Conservation (phyloP, 2,329 filamentous ascomycete genomes). For the Colletotrichum orbiculare region DNA sequence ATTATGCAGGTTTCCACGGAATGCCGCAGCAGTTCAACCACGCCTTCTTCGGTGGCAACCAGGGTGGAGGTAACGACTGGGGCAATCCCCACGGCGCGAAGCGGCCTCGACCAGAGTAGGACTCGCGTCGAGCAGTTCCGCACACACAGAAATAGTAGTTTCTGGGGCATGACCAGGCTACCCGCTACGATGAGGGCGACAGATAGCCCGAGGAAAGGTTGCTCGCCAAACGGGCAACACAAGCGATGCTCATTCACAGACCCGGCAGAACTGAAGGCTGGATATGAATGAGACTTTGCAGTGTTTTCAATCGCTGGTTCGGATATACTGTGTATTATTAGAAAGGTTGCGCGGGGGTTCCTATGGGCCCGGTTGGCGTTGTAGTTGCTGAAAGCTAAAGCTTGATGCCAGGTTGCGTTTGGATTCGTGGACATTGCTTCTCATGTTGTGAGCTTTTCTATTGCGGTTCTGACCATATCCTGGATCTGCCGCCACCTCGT, state of each 20-base stretch:
- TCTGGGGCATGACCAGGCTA: no score
- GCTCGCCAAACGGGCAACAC: not conserved
- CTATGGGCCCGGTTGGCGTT: slow-evolving; percentile 25
- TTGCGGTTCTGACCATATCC: slow-evolving; percentile 49
- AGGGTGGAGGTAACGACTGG: slow-evolving; percentile 66
- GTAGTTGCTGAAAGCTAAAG: slow-evolving; percentile 24
- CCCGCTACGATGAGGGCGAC: no score
- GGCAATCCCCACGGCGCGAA: slow-evolving; percentile 88
- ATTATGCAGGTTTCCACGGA: slow-evolving; percentile 69
- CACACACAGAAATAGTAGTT: not conserved
- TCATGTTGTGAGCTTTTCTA: slow-evolving; percentile 40
- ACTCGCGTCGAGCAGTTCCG: slow-evolving; percentile 2
- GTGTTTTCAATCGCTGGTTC: slow-evolving; percentile 6
- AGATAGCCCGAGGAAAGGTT: no score
- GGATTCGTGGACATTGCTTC: not conserved
- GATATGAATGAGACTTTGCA: not conserved
- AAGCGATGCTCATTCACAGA: not conserved
- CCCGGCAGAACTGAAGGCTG: not conserved
- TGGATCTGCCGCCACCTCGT: slow-evolving; percentile 57
- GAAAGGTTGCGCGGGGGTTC: slow-evolving; percentile 15
- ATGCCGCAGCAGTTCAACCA: slow-evolving; percentile 79
- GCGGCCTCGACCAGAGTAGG: slow-evolving; percentile 77
- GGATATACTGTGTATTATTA: slow-evolving; percentile 31
- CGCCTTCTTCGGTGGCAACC: slow-evolving; percentile 73
- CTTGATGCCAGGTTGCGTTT: slow-evolving; percentile 2